Percentiles rank a stretch among this genome's conserved stretches.
Conservation (phyloP, 192 early-diverging fungal genomes). For the Backusella luteola region DNA sequence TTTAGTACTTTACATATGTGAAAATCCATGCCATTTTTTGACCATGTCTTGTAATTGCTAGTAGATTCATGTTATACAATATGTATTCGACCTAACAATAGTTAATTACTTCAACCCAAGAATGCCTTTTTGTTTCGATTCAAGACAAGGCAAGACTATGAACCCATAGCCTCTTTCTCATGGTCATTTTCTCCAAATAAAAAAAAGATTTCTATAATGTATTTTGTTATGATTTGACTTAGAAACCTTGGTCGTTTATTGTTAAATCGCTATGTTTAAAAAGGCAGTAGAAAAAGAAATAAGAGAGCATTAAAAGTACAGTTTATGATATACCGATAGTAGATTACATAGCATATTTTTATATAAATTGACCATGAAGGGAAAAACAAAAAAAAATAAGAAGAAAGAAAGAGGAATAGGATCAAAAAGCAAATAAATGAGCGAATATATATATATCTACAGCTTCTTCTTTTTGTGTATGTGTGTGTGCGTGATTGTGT, state of each 20-base stretch:
- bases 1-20: neutral
- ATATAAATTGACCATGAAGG: neutral
- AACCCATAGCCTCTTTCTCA: neutral
- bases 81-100: neutral
- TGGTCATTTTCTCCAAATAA: neutral
- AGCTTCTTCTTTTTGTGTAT: neutral
- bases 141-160: neutral
- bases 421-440: neutral
- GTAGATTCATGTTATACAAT: neutral
- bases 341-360: neutral
- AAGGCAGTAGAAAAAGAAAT: neutral
- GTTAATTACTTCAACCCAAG: neutral
- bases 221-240: neutral
- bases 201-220: neutral
- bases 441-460: slow-evolving; percentile 1
- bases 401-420: neutral
- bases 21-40: neutral
- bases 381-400: neutral
- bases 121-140: neutral
- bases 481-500: neutral
- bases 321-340: neutral
- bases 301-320: neutral
- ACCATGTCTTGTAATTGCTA: neutral
- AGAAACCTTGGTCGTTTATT: neutral
- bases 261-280: neutral